A percentile compares a stretch with the other conserved stretches of the same genome.
Evolutionary conservation across 2,329 filamentous ascomycete species (phyloP).

Genomic region (Diaporthe ilicicola): DNA sequence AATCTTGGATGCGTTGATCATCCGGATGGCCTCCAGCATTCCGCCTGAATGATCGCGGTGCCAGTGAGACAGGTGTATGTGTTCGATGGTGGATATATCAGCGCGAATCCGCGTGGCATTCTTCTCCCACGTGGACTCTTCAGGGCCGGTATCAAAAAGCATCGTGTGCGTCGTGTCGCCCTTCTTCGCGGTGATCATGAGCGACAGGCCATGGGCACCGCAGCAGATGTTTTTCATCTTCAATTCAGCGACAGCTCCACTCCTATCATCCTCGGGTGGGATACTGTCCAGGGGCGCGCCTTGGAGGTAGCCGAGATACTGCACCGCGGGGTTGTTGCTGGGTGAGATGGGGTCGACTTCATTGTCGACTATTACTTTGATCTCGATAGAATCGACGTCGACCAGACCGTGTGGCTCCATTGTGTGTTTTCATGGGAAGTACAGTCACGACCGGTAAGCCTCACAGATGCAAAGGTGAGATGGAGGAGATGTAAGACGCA

Average conservation of each 20-base stretch:
- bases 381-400: conserved; percentile 49
- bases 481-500: neutral
- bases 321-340: conserved; percentile 51
- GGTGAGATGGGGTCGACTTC: conserved; percentile 62
- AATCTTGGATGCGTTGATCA: conserved; percentile 53
- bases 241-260: conserved; percentile 53
- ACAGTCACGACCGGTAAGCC: neutral
- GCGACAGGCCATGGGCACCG: conserved; percentile 61
- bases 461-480: neutral
- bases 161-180: conserved; percentile 53
- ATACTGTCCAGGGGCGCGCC: conserved; percentile 49
- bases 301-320: conserved; percentile 51
- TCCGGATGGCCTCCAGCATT: conserved; percentile 55
- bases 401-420: conserved; percentile 32
- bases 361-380: conserved; percentile 61
- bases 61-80: conserved; percentile 61
- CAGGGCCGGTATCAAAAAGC: conserved; percentile 63
- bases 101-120: conserved; percentile 55
- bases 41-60: conserved; percentile 64
- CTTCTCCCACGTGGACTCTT: conserved; percentile 58
- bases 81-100: conserved; percentile 53
- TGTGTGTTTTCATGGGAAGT: neutral
- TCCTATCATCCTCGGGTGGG: conserved; percentile 46
- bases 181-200: conserved; percentile 58
- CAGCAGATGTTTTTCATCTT: conserved; percentile 61